Percentiles rank a stretch among this genome's conserved stretches.
phyloP scores from a whole-genome alignment of 208 protist genomes.

The Acanthamoeba pearcei region DNA sequence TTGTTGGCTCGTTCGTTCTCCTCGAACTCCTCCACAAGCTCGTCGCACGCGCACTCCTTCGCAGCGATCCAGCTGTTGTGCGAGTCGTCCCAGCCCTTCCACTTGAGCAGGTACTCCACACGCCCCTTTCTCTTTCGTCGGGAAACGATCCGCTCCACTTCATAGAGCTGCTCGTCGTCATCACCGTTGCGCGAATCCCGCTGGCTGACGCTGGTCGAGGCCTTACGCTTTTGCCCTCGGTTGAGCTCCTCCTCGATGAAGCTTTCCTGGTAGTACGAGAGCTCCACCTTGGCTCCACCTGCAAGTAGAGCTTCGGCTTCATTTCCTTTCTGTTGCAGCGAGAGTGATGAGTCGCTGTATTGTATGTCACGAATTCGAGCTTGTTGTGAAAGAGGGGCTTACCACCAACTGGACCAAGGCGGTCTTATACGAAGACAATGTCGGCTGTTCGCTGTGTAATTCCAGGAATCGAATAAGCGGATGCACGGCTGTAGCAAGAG shows the following conservation, averaged over 20 bases:
- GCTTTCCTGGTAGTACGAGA: slow-evolving; percentile 20
- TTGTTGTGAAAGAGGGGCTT: too few species aligned
- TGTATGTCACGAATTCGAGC: too few species aligned
- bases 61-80: too few species aligned
- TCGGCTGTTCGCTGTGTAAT: not conserved
- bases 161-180: too few species aligned
- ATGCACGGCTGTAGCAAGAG: too few species aligned
- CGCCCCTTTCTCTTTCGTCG: not conserved
- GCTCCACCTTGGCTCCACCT: not conserved
- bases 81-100: slow-evolving; percentile 20
- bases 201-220: too few species aligned
- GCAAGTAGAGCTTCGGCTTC: not conserved
- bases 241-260: not conserved
- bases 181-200: too few species aligned
- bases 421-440: not conserved
- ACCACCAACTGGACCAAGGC: not conserved
- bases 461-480: too few species aligned
- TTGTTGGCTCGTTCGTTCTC: not conserved
- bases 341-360: too few species aligned
- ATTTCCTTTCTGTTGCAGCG: not conserved
- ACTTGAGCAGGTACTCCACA: slow-evolving; percentile 30
- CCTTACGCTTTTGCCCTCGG: not conserved
- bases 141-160: too few species aligned
- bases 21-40: too few species aligned
- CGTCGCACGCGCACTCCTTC: too few species aligned